phyloP scores from a whole-genome alignment of 2,329 filamentous ascomycete species.

The Aspergillus jensenii region DNA sequence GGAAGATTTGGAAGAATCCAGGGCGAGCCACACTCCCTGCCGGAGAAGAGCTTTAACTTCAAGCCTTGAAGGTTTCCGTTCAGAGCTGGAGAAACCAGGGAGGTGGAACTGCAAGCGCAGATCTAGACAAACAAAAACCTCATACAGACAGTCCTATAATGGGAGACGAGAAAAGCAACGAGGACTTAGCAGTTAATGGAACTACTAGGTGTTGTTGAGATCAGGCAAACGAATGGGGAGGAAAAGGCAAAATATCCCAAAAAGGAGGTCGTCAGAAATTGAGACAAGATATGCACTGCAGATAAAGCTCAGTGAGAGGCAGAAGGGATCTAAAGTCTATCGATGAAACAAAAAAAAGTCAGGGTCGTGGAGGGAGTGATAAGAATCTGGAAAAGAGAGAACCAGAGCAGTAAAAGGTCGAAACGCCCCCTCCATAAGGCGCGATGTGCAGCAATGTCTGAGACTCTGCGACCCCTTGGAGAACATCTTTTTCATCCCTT shows the following conservation, averaged over 20 bases:
- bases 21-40: conserved; percentile 19
- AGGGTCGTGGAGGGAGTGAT: background rate
- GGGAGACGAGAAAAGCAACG: conserved; percentile 1
- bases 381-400: background rate
- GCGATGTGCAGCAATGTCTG: background rate
- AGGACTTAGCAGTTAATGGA: background rate
- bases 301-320: background rate
- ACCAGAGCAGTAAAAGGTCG: background rate
- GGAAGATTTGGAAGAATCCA: conserved; percentile 12
- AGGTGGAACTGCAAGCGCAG: conserved; percentile 4
- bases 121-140: background rate
- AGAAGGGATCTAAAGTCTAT: background rate
- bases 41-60: conserved; percentile 8
- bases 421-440: background rate
- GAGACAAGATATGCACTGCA: conserved; percentile 5
- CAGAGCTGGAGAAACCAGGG: conserved; percentile 16
- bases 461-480: background rate
- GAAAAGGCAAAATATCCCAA: background rate
- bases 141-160: conserved; percentile 1
- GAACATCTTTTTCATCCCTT: background rate
- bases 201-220: background rate
- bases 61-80: no score
- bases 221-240: background rate
- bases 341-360: background rate
- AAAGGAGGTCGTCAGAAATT: conserved; percentile 1